These are phyloP conservation scores for Candida xiaguanensis DNA, from an alignment of 805 yeast species.

Conservation along the genomic window DNA sequence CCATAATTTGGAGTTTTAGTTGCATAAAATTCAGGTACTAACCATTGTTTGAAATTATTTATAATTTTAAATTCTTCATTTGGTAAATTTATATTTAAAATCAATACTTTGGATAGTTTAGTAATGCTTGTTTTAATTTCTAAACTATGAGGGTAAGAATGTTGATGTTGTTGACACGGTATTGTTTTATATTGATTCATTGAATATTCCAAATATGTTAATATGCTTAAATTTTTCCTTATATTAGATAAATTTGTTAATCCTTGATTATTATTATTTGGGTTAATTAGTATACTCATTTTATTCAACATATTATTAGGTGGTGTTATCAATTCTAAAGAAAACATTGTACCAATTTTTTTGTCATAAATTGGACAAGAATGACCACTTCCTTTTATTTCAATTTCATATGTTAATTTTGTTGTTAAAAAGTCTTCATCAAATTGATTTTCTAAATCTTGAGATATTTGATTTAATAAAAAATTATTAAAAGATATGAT, in stretches of 20 bases:
- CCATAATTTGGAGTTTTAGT: conserved; percentile 27
- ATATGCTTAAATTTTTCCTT: conserved; percentile 32
- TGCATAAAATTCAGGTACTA: conserved; percentile 55
- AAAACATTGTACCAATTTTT: conserved; percentile 20
- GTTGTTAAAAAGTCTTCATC: conserved; percentile 28
- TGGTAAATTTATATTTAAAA: conserved; percentile 55
- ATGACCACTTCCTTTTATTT: conserved; percentile 31
- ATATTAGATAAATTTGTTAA: conserved; percentile 7
- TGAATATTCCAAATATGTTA: conserved; percentile 60
- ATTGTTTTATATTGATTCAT: conserved; percentile 50
- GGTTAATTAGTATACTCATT: conserved; percentile 14
- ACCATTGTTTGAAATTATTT: conserved; percentile 52
- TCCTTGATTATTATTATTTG: conserved; percentile 4
- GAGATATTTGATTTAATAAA: conserved; percentile 47
- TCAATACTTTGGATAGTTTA: conserved; percentile 62
- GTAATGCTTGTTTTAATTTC: conserved; percentile 50
- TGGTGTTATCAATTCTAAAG: conserved; percentile 42
- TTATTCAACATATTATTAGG: conserved; percentile 23
- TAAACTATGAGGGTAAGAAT: conserved; percentile 29
- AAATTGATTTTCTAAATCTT: conserved; percentile 43
- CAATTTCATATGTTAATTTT: conserved; percentile 43
- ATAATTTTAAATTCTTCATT: conserved; percentile 54
- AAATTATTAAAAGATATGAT: conserved; percentile 58
- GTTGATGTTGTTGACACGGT: conserved; percentile 39
- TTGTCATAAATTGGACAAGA: conserved; percentile 35